Evolutionary conservation across 129 eudicot genomes (phyloP).

Genomic region (Arctium minus): DNA sequence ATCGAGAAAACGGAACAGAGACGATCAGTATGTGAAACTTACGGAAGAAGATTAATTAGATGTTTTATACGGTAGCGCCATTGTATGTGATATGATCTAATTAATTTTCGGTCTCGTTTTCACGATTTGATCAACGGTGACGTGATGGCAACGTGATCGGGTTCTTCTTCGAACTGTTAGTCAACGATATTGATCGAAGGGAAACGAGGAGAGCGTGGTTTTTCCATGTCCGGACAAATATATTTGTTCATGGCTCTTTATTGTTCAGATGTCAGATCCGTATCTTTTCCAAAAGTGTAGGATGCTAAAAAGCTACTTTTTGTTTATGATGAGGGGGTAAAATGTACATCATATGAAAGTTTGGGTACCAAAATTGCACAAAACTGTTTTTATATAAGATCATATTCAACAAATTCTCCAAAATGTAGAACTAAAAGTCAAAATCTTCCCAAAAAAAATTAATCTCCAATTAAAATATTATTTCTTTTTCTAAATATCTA

Average conservation of each 20-base stretch:
- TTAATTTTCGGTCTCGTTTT: background rate
- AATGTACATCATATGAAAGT: background rate
- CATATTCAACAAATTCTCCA: too few species aligned
- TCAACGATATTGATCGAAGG: background rate
- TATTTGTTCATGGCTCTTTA: slow-evolving; percentile 5
- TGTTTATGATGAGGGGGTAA: background rate
- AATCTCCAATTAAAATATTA: too few species aligned
- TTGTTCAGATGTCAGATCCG: slow-evolving; percentile 25
- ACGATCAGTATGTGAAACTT: background rate
- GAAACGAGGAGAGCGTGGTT: background rate
- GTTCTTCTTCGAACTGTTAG: background rate
- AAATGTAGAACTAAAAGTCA: too few species aligned
- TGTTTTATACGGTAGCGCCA: background rate
- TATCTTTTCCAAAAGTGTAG: slow-evolving; percentile 27
- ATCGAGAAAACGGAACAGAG: background rate
- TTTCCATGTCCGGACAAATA: background rate
- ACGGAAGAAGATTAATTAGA: background rate
- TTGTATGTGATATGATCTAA: background rate
- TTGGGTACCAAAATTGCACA: background rate
- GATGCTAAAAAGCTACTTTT: slow-evolving; percentile 7
- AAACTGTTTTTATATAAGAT: background rate
- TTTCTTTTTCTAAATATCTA: too few species aligned
- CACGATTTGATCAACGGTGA: background rate
- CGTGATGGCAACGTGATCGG: background rate
- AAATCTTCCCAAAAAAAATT: too few species aligned